phyloP scores from a whole-genome alignment of 164 flowering plant species.

The Paratinospora sagittata region DNA sequence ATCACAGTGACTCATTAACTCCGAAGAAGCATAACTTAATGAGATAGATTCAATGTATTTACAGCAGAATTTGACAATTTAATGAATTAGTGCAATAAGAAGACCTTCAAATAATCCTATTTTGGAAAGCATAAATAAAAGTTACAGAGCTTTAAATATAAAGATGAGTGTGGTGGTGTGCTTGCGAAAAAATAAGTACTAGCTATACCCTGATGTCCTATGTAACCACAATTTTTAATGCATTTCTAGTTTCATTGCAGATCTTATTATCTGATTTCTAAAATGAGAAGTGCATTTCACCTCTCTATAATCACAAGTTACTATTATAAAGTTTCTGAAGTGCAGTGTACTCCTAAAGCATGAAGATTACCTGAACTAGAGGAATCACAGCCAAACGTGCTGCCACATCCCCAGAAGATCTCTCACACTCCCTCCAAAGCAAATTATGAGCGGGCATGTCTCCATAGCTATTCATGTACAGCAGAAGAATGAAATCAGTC shows the following conservation, averaged over 20 bases:
- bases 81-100: too few species aligned
- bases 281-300: not conserved
- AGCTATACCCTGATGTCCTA: too few species aligned
- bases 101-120: too few species aligned
- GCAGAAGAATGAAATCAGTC: not conserved
- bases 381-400: conserved; percentile 92
- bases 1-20: not conserved
- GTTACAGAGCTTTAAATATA: too few species aligned
- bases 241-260: not conserved
- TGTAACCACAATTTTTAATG: not conserved
- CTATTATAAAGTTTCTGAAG: not conserved
- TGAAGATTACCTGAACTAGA: conserved; percentile 64
- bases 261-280: not conserved
- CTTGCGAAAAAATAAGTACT: too few species aligned
- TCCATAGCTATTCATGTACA: conserved; percentile 54
- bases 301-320: not conserved
- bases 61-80: too few species aligned
- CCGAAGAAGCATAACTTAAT: too few species aligned
- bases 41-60: too few species aligned
- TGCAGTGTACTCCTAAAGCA: not conserved
- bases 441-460: conserved; percentile 97
- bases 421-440: conserved; percentile 96
- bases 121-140: too few species aligned
- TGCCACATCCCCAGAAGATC: conserved; percentile 73
- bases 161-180: too few species aligned